Conservation (phyloP, 192 early-diverging fungal genomes). For the Backusella westeae region DNA sequence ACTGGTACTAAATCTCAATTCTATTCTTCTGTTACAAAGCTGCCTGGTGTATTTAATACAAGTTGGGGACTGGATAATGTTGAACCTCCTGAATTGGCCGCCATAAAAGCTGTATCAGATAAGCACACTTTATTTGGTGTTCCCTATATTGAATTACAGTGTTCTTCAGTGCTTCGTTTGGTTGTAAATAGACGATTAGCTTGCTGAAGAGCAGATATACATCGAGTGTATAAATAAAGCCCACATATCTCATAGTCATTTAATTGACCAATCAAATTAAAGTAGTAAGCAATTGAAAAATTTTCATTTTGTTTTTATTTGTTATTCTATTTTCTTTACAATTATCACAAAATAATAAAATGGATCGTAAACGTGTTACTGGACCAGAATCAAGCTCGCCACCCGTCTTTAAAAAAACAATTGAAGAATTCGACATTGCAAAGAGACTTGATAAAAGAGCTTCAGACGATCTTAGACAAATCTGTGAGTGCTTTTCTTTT, state of each 20-base stretch:
- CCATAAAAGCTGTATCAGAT: neutral
- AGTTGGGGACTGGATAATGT: neutral
- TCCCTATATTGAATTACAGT: neutral
- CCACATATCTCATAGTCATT: neutral
- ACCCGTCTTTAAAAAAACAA: slow-evolving; percentile 44
- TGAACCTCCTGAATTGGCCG: neutral
- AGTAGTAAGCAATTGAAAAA: neutral
- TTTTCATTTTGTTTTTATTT: neutral
- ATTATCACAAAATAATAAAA: neutral
- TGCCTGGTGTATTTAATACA: neutral
- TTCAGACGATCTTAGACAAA: slow-evolving; percentile 51
- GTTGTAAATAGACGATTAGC: neutral
- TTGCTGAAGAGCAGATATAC: neutral
- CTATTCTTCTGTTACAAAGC: neutral
- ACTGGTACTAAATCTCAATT: neutral
- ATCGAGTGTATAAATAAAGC: neutral
- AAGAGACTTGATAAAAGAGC: slow-evolving; percentile 47
- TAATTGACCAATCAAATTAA: neutral
- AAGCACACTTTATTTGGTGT: neutral
- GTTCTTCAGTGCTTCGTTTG: neutral
- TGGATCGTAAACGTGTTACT: slow-evolving; percentile 53
- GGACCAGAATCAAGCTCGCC: slow-evolving; percentile 51
- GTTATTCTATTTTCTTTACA: neutral
- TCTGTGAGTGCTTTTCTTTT: slow-evolving; percentile 39
- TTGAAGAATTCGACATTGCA: slow-evolving; percentile 25